Evolutionary conservation across 192 early-diverging fungal species (phyloP), one percentile per base, ranked within the genome.

Genomic region (Umbelopsis sp.): DNA sequence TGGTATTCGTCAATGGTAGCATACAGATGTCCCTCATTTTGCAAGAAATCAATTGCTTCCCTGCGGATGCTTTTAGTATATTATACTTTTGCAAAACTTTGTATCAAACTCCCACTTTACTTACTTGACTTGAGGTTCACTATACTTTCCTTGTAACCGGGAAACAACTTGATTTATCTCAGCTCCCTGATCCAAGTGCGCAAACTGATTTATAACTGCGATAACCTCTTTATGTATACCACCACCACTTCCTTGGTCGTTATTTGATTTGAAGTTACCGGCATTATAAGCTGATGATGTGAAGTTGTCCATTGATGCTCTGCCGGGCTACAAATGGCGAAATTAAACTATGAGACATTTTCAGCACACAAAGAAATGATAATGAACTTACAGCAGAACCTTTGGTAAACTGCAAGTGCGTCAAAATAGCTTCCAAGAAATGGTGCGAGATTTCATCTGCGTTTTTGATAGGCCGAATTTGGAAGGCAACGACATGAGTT

Each of bases 391-490:
- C 70, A 76, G 77, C 67, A 65, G 77, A 69, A 20, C 70, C 73
- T 48, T 77, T 76, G 37, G 88, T 91, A 27, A 85, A 74, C 48
- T 71, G 76, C 67, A 91, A 69, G 67, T 95, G 91, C 22, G 82
- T 83, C 33, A 85, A 82, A 15, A 90, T 86, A 64, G 82, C 87
- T 61, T 92, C 89, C 44, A 95, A 71, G 45, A 84, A 84, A 71
- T 95, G 95, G 70, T 87, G 91, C 0, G 91, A 85, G 46, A 95
- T 80, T 73, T 95, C 92, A 80, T 97, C 91, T 51, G 87, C 81
- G 61, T 89, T 84, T 6, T 76, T 79, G 15, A 97, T 83, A 23
- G 85, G 85, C 1, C 87, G 82, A 44, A 95, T 84, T 46, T 82
- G 67, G 70, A 81, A 82, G 4, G 85, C 83, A 18, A 78, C 76